Conservation (phyloP, 805 yeast genomes). For the Saccharomycopsis amapae region DNA sequence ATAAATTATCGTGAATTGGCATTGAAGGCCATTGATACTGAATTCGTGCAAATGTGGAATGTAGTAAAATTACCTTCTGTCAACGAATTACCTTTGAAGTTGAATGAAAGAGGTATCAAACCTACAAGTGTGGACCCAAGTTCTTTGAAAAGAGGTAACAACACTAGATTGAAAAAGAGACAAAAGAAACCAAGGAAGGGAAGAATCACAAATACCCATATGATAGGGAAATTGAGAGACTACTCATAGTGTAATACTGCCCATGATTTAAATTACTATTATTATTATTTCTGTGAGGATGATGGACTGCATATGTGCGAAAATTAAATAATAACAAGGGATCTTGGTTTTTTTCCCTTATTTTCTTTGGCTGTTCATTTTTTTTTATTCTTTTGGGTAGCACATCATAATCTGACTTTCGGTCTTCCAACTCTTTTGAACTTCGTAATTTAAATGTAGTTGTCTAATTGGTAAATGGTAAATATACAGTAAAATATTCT, state of each 20-base stretch:
- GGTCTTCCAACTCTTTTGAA: too few relatives aligned
- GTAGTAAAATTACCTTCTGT: slow-evolving; percentile 71
- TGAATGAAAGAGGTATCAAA: slow-evolving; percentile 80
- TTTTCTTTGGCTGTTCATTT: too few relatives aligned
- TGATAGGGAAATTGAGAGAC: slow-evolving; percentile 92
- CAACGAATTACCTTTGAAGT: slow-evolving; percentile 69
- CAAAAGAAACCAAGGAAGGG: slow-evolving; percentile 90
- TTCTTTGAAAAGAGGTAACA: slow-evolving; percentile 61
- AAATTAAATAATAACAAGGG: too few relatives aligned
- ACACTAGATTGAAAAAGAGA: slow-evolving; percentile 55
- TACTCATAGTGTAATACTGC: slow-evolving; percentile 33
- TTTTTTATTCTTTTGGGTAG: too few relatives aligned
- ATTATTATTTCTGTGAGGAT: too few relatives aligned
- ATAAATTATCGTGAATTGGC: slow-evolving; percentile 59
- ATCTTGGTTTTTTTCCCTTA: too few relatives aligned
- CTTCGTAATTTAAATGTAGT: too few relatives aligned
- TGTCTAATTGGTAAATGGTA: too few relatives aligned
- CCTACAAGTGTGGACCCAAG: slow-evolving; percentile 99
- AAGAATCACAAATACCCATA: slow-evolving; percentile 91
- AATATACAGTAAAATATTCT: too few relatives aligned
- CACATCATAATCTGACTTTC: too few relatives aligned
- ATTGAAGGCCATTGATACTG: slow-evolving; percentile 60
- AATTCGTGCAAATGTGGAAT: slow-evolving; percentile 78
- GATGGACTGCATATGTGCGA: too few relatives aligned
- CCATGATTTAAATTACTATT: too few relatives aligned